Evolutionary conservation across 129 eudicot genomes (phyloP), one percentile per base, ranked within the genome.

Genomic region (Chrysanthemum seticuspe): DNA sequence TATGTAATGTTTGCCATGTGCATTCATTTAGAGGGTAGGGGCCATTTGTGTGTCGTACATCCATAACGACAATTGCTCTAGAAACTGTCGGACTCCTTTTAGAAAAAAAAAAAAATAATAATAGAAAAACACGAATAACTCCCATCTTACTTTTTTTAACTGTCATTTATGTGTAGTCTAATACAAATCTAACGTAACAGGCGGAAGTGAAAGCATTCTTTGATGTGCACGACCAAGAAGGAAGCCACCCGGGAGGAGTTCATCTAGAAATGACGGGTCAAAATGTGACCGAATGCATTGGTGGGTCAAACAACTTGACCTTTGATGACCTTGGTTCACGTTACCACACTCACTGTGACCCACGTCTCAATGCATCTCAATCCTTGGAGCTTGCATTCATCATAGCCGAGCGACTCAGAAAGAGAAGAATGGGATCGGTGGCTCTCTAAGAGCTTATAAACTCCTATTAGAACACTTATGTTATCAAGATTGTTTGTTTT

Each of bases 211-310:
- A 82, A 57, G 98, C 98, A 31, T 92, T 92, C 84, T 92, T 92
- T 54, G 98, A 92, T 60, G 98, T 92, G 65, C 98, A 92, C 3
- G 98, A 92, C 83, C 96, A 92, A 87, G 98, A 92, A 74, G 98
- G 98, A 76, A 89, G 96, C 75, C 88, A 89, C 62, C 96, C 98
- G 6, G 98, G 98, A 11, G 98, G 98, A 40, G 89, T 92, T 54
- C 98, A 92, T 83, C 84, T 92, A 54, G 96, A 92, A 83, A 92
- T 92, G 98, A 92, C 96, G 2, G 98, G 98, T 2, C 98, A 92
- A 82, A 92, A 92, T 73, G 98, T 92, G 79, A 92, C 98, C 0
- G 98, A 92, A 66, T 92, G 98, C 85, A 89, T 92, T 16, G 98
- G 98, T 8, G 98, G 98, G 56, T 90, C 98, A 63, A 80, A 85